phyloP scores from a whole-genome alignment of 1,284 basidiomycete species.

The Austroboletus rostrupii region DNA sequence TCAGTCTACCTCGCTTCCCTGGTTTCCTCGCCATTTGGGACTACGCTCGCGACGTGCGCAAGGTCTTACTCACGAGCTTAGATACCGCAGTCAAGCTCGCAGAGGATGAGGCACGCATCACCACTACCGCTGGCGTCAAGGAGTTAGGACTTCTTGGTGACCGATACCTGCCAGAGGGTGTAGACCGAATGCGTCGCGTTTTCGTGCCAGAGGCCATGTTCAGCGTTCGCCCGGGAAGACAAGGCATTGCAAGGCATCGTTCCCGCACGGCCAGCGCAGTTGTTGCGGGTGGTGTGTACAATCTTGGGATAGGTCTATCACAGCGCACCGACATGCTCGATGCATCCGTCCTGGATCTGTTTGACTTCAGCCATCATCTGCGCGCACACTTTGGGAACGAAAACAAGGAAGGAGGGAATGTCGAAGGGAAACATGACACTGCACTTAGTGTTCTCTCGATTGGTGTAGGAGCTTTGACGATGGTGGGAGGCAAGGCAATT shows the following conservation, averaged over 20 bases:
- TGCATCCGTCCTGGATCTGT: conserved; percentile 77
- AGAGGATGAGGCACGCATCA: conserved; percentile 79
- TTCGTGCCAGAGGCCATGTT: conserved; percentile 99
- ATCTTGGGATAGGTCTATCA: conserved; percentile 72
- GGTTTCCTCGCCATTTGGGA: conserved; percentile 87
- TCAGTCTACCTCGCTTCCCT: conserved; percentile 79
- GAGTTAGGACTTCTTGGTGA: conserved; percentile 73
- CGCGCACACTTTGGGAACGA: conserved; percentile 59
- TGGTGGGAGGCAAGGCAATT: conserved; percentile 79
- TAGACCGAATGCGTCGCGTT: conserved; percentile 76
- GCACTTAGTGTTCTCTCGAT: conserved; percentile 74
- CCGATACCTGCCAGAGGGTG: conserved; percentile 74
- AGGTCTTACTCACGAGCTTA: conserved; percentile 74
- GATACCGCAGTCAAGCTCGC: conserved; percentile 80
- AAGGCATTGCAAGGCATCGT: conserved; percentile 41
- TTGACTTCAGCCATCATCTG: conserved; percentile 84
- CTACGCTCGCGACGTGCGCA: conserved; percentile 84
- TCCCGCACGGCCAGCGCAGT: conserved; percentile 45
- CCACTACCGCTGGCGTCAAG: conserved; percentile 69
- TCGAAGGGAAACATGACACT: conserved; percentile 54
- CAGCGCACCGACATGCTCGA: conserved; percentile 69
- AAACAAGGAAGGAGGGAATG: conserved; percentile 36
- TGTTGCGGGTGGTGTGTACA: conserved; percentile 69
- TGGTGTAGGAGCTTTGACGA: conserved; percentile 82
- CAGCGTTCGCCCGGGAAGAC: conserved; percentile 50